phyloP scores from a whole-genome alignment of 1,284 basidiomycete species.

The Cryptococcus hybrid region DNA sequence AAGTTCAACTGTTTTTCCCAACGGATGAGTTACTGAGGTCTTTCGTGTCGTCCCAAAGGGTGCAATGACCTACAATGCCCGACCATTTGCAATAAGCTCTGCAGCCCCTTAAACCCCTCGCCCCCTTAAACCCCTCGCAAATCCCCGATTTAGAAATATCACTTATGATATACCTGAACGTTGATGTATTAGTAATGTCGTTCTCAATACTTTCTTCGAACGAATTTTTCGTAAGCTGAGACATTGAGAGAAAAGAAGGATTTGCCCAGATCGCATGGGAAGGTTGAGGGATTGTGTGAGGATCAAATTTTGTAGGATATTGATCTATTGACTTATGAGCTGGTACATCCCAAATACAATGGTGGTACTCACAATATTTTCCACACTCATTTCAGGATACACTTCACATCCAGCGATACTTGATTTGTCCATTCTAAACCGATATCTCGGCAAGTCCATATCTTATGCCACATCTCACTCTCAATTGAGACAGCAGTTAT shows the following conservation, averaged over 20 bases:
- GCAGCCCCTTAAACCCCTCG: no score
- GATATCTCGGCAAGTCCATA: background rate
- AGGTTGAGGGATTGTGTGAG: no score
- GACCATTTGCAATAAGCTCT: no score
- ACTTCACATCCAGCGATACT: background rate
- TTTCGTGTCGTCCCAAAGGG: no score
- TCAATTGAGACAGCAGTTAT: background rate
- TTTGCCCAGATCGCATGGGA: background rate
- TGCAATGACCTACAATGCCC: no score
- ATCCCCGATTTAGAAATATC: no score
- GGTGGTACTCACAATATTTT: background rate
- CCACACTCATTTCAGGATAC: background rate
- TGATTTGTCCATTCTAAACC: background rate
- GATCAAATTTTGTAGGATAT: background rate
- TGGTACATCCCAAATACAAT: background rate
- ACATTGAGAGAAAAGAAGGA: background rate
- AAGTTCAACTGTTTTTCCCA: no score
- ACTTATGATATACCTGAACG: no score
- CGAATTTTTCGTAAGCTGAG: background rate
- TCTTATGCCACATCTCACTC: background rate
- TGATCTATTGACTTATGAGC: background rate
- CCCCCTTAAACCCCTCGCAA: no score
- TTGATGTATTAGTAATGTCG: background rate
- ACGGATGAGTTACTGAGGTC: no score
- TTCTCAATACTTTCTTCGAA: background rate